Base-by-base conservation (phyloP, 2,329 filamentous ascomycete genomes). In the Nannizzia gypsea region DNA sequence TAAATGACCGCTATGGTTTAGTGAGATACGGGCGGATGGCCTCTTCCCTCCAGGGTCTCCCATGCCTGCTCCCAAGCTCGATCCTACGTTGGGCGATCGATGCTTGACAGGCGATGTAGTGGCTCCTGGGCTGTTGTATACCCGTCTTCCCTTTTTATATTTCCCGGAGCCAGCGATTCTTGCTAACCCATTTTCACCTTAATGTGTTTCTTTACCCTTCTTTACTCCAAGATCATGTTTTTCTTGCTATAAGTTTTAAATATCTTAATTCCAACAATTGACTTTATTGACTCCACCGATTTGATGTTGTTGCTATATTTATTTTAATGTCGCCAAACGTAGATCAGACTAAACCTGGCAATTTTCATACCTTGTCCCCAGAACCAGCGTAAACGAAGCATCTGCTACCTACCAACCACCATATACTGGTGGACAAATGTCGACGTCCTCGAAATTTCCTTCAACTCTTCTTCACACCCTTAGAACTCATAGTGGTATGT, bases 1-100 rank as follows among this genome's bases (percentile, higher is more conserved):
- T 96, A 91, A 74, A 63, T 34, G 34, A n/a, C 22, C 26, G 50
- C 31, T n/a, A 54, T 54, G 50, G 26, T 36, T 54, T 54, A 17
- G 50, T 54, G 50, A 54, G 50, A 54, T 54, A 31, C 54, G 34
- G 38, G 54, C 40, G 54, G 54, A 40, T 56, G 50, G 50, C 54
- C 40, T 56, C 31, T 56, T 56, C 38, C 54, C 31, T 56, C 20
- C 22, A 26, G 54, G 34, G 40, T 40, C 38, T 38, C 54, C 20
- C 34, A 55, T 40, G 54, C 40, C 54, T 56, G 22, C 54, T 24
- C 38, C 34, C 38, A 56, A 40, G 38, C 50, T 36, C 34, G 50
- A 54, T 54, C 34, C 50, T 34, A 20, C 50, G 11, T 54, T 34
- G 50, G 28, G 17, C 50, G 26, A 15, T 54, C 26, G 48, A 54